Conservation (phyloP, 768 basidiomycete genomes). For the Tylopilus subfusipes region DNA sequence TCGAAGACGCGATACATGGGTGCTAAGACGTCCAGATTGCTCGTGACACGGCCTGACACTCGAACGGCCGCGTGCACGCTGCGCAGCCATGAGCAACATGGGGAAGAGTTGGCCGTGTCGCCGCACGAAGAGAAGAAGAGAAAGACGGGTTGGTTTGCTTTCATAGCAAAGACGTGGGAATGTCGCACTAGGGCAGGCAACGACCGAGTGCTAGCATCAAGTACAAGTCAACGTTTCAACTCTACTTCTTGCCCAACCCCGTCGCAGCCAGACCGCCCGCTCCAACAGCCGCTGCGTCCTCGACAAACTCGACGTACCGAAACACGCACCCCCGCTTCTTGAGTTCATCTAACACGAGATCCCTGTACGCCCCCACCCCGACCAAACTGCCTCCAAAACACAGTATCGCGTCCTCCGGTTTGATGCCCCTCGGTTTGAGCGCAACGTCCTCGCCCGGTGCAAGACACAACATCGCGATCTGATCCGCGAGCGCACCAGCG, state of each 20-base stretch:
- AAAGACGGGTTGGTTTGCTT: background rate
- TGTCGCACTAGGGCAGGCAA: slow-evolving; percentile 17
- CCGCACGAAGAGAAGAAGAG: slow-evolving; percentile 58
- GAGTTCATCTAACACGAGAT: slow-evolving; percentile 53
- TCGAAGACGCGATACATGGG: slow-evolving; percentile 56
- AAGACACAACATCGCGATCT: slow-evolving; percentile 48
- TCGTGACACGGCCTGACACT: slow-evolving; percentile 88
- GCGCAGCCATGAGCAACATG: slow-evolving; percentile 85
- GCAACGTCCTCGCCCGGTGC: slow-evolving; percentile 37
- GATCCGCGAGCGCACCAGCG: slow-evolving; percentile 52
- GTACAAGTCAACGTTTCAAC: background rate
- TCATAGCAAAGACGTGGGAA: slow-evolving; percentile 20
- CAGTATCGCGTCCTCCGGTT: slow-evolving; percentile 55
- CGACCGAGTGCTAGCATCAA: too few species aligned
- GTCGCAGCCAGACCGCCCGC: slow-evolving; percentile 50
- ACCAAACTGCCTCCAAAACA: slow-evolving; percentile 81
- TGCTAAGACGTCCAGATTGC: slow-evolving; percentile 74
- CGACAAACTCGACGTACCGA: slow-evolving; percentile 59
- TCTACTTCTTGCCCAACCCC: too few species aligned
- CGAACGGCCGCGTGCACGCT: slow-evolving; percentile 66
- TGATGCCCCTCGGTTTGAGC: slow-evolving; percentile 37
- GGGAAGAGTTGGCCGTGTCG: slow-evolving; percentile 83
- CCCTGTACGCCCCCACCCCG: slow-evolving; percentile 57
- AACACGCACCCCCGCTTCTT: slow-evolving; percentile 58
- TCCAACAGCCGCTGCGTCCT: slow-evolving; percentile 65